Evolutionary conservation across 768 basidiomycete genomes (phyloP), one percentile per base, ranked within the genome.

Genomic region (Boletus tylopilopsis): DNA sequence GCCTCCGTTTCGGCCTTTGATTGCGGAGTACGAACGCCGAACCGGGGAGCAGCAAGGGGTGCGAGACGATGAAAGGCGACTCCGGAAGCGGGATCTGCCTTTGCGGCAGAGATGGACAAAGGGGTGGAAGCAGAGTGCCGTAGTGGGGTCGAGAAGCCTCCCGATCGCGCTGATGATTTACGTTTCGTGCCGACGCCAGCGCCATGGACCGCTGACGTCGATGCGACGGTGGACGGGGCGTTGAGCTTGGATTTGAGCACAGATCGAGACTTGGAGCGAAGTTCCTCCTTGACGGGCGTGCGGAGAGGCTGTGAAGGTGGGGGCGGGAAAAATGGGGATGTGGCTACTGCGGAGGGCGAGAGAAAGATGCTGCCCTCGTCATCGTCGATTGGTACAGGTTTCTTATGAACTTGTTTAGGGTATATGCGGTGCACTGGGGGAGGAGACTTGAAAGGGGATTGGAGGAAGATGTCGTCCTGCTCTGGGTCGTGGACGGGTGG

Each of bases 111-210:
- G 37, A 72, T 71, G 36, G 61, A 61, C 42, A 70, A 58, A 16
- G 74, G 73, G 4, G 76, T 73, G 13, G 72, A 61, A 42, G 49
- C 68, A 30, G 77, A 75, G 13, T 72, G 73, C 18, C 77, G 77
- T 10, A 81, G 73, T 5, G 85, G 85, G 10, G 84, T 87, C 36
- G 72, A 71, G 69, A 53, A 81, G 71, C 75, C 55, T 66, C 75
- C 43, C 68, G 69, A 38, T 71, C 73, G 66, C 6, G 58, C 60
- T 1, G 63, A 67, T 6, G 82, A 81, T 63, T 87, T 87, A 60
- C 85, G 81, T 64, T 87, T 87, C 1, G 77, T 81, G 34, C 84
- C 83, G 3, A 76, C 69, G 12, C 75, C 73, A 32, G 73, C 57
- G 12, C 66, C 67, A 39, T 69, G 57, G 27, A 53, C 59, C 6